Evolutionary conservation across 148 eudicot species (phyloP).

Genomic region (Rhododendron ferrugineum): DNA sequence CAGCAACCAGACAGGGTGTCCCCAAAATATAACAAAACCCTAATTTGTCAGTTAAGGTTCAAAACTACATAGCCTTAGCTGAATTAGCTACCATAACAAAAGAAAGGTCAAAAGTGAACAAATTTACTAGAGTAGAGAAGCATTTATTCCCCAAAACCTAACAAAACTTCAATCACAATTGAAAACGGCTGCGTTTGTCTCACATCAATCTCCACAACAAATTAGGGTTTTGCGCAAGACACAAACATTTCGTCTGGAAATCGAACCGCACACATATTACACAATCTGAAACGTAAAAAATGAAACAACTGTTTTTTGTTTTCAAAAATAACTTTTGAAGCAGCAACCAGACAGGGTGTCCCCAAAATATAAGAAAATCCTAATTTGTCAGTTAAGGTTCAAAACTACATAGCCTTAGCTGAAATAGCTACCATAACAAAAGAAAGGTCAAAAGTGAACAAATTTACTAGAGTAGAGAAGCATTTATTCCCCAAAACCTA

Average conservation of each 20-base stretch:
- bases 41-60: background rate
- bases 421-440: background rate
- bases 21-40: background rate
- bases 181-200: background rate
- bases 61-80: background rate
- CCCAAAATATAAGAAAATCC: background rate
- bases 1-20: background rate
- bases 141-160: background rate
- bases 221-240: conserved; percentile 4
- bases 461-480: background rate
- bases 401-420: background rate
- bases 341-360: background rate
- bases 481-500: background rate
- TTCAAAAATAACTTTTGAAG: background rate
- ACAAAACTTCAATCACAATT: background rate
- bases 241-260: background rate
- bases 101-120: background rate
- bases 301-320: background rate
- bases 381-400: background rate
- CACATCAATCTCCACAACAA: background rate
- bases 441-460: background rate
- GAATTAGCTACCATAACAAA: background rate
- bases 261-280: background rate
- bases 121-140: background rate
- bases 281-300: background rate